Evolutionary conservation across 441 rosid species (phyloP), one percentile per base, ranked within the genome.

Genomic region (Manihot esculenta): DNA sequence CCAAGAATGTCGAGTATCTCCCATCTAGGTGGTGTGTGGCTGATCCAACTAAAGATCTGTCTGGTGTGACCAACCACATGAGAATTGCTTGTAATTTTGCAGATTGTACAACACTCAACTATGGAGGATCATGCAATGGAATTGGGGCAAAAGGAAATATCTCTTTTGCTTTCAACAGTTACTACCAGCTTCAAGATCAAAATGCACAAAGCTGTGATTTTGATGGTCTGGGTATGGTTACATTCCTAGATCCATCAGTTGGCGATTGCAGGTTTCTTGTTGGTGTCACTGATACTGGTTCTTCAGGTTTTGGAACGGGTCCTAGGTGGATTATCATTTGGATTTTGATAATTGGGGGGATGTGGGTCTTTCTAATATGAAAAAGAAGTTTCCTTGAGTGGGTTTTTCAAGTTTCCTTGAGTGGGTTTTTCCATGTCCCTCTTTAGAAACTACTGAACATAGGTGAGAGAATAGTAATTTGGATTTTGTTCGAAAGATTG

Each of bases 21-120:
- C 96, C 97, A 0, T 84, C 91, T 0, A 87, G 98, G 67, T 94
- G 99, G 99, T 94, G 99, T 27, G 92, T 92, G 79, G 98, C 96
- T 42, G 86, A 88, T 74, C 93, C 98, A 1, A 51, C 74, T 7
- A 86, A 74, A 77, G 96, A 90, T 82, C 85, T 94, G 41, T 67
- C 93, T 45, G 74, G 57, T 44, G 94, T 92, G 74, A 77, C 78
- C 50, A 92, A 88, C 78, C 99, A 92, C 83, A 35, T 92, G 72
- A 87, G 80, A 75, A 76, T 89, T 48, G 98, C 97, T 23, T 94
- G 98, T 51, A 81, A 82, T 45, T 78, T 65, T 66, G 99, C 99
- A 0, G 99, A 94, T 84, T 94, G 99, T 84, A 88, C 98, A 0
- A 92, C 96, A 5, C 98, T 92, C 53, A 76, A 82, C 70, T 84